Conservation (phyloP, 1,284 basidiomycete genomes). For the Leccinum solheimii region DNA sequence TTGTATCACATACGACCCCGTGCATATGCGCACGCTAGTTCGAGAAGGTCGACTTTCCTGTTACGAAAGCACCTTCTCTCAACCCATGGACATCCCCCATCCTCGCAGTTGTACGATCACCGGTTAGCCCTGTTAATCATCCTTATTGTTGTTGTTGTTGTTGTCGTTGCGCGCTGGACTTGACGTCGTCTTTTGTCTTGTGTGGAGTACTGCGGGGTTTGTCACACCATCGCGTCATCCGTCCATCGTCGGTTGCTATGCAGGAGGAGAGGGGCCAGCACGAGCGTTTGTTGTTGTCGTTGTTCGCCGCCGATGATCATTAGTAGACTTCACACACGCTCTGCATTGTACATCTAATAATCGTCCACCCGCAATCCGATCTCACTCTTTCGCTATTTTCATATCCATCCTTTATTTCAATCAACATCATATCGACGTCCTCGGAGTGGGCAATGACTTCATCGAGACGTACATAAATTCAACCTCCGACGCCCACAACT, state of each 20-base stretch:
- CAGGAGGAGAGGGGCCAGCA: conserved; percentile 21
- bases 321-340: conserved; percentile 20
- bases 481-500: conserved; percentile 18
- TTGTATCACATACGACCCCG: conserved; percentile 36
- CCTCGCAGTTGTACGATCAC: conserved; percentile 31
- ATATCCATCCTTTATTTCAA: neutral
- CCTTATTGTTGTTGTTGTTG: conserved; percentile 11
- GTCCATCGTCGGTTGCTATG: conserved; percentile 20
- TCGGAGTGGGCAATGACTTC: conserved; percentile 31
- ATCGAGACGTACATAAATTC: conserved; percentile 14
- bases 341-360: conserved; percentile 30
- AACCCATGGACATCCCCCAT: conserved; percentile 21
- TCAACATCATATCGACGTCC: conserved; percentile 6
- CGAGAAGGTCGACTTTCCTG: conserved; percentile 5
- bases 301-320: conserved; percentile 1
- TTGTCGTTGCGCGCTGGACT: neutral
- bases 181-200: conserved; percentile 3
- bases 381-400: neutral
- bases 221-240: conserved; percentile 1
- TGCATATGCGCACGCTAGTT: conserved; percentile 39
- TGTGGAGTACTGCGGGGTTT: conserved; percentile 24
- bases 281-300: neutral
- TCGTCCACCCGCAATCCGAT: conserved; percentile 4
- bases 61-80: neutral
- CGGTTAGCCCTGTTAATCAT: conserved; percentile 10